Base-by-base conservation (phyloP, 495 filamentous ascomycete genomes). In the Neurospora hispaniola region DNA sequence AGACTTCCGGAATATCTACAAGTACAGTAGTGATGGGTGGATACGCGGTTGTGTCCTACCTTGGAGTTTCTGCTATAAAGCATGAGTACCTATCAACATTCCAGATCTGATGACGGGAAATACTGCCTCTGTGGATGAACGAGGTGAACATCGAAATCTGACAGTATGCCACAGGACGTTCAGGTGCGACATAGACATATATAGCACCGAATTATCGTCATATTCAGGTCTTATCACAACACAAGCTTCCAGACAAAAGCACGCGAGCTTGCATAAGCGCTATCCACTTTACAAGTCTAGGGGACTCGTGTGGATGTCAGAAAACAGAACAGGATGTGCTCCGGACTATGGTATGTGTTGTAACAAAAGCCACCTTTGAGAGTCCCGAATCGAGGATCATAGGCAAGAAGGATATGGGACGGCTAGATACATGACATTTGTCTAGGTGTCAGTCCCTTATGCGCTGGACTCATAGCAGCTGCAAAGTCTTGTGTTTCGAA, bases 121-220 rank as follows among this genome's bases (percentile, higher is more conserved):
- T 44, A 80, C 74, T 78, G 84, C 84, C 83, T 85, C 82, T 85
- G 81, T 81, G 83, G 78, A 82, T 81, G 84, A 85, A 84, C 82
- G 83, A 84, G 75, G 80, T 38, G 5, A 78, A 80, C 78, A 80
- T 78, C 72, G 69, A 12, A 16, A 16, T 14, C 12, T 31, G 54
- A 62, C 4, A 16, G 23, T 16, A 31, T 5, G 23, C 11, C 4
- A 59, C 48, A 23, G 9, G 14, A 11, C 46, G 23, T 46, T 8
- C 16, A 48, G n/a, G n/a, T 48, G 27, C 27, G 27, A 31, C 1
- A 31, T 31, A 31, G 27, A 31, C 27, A 31, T 31, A 3, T 31
- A 44, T 31, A 59, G 2, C 23, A 8, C 6, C 23, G 12, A 31
- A 23, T 31, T 8, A 16, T 62, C 54, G 3, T 62, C 54, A 31